phyloP scores from a whole-genome alignment of 2,329 filamentous ascomycete species.

The Teratosphaeria pseudoeucalypti region DNA sequence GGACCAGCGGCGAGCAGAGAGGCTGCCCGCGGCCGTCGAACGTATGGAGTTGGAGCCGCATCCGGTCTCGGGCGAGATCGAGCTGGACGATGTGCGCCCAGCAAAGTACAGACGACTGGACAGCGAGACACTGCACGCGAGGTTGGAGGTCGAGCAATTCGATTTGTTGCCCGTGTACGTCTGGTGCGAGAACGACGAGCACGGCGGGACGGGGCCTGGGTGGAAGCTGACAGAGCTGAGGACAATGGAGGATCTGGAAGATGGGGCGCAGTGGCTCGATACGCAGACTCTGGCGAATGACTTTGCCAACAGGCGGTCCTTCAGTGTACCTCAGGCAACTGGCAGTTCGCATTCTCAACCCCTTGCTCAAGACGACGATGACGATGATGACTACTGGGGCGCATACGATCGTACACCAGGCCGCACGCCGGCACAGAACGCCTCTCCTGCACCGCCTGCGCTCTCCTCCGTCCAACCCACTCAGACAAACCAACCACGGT shows the following conservation, averaged over 20 bases:
- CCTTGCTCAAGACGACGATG: conserved; percentile 40
- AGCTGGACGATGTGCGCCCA: conserved; percentile 57
- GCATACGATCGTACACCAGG: conserved; percentile 63
- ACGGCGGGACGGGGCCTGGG: conserved; percentile 45
- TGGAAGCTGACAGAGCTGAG: conserved; percentile 67
- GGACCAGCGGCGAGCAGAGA: conserved; percentile 46
- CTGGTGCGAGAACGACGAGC: conserved; percentile 57
- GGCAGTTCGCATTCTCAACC: conserved; percentile 9
- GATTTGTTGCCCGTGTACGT: conserved; percentile 56
- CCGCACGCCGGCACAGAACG: conserved; percentile 51
- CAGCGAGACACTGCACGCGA: conserved; percentile 61
- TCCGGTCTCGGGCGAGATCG: conserved; percentile 68
- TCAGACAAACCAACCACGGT: conserved; percentile 17
- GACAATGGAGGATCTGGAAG: conserved; percentile 42
- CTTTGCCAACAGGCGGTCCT: conserved; percentile 6
- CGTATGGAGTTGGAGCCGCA: conserved; percentile 64
- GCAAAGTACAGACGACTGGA: conserved; percentile 60
- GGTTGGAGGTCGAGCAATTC: conserved; percentile 52
- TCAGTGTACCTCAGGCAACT: conserved; percentile 3
- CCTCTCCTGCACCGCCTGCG: conserved; percentile 48
- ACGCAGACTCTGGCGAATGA: conserved; percentile 53
- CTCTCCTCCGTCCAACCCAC: conserved; percentile 13
- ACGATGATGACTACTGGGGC: conserved; percentile 73
- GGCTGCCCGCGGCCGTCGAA: conserved; percentile 51
- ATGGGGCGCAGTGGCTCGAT: conserved; percentile 48